Conservation (phyloP, 805 yeast genomes). For the Wickerhamomyces chaumierensis region DNA sequence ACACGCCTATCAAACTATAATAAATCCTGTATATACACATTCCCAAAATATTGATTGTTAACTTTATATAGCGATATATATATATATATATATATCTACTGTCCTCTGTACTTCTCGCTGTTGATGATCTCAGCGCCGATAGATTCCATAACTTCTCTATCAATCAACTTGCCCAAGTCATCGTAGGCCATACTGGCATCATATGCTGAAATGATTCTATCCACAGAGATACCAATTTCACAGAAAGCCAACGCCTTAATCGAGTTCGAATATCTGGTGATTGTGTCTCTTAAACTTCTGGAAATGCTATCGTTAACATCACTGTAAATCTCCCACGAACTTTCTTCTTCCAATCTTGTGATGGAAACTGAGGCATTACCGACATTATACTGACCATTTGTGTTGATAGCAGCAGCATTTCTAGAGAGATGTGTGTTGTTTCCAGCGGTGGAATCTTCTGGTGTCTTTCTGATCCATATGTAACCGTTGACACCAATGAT, state of each 20-base stretch:
- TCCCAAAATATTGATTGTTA: no score
- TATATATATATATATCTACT: slow-evolving; percentile 2
- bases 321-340: slow-evolving; percentile 90
- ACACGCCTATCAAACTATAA: no score
- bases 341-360: slow-evolving; percentile 83
- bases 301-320: slow-evolving; percentile 75
- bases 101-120: slow-evolving; percentile 68
- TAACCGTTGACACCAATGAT: slow-evolving; percentile 93
- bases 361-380: slow-evolving; percentile 58
- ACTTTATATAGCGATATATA: neutral
- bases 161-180: slow-evolving; percentile 58
- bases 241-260: slow-evolving; percentile 71
- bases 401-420: slow-evolving; percentile 23
- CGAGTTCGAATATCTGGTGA: slow-evolving; percentile 78
- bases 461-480: slow-evolving; percentile 79
- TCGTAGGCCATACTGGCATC: slow-evolving; percentile 80
- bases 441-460: slow-evolving; percentile 17
- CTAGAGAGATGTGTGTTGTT: slow-evolving; percentile 19
- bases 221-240: slow-evolving; percentile 80
- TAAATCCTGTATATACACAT: slow-evolving; percentile 3
- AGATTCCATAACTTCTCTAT: slow-evolving; percentile 58
- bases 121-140: slow-evolving; percentile 65
- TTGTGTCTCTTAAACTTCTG: slow-evolving; percentile 51
- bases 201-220: slow-evolving; percentile 68
- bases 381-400: slow-evolving; percentile 30